Evolutionary conservation across 768 basidiomycete species (phyloP), one percentile per base, ranked within the genome.

Genomic region (Podaxis mareebaensis): DNA sequence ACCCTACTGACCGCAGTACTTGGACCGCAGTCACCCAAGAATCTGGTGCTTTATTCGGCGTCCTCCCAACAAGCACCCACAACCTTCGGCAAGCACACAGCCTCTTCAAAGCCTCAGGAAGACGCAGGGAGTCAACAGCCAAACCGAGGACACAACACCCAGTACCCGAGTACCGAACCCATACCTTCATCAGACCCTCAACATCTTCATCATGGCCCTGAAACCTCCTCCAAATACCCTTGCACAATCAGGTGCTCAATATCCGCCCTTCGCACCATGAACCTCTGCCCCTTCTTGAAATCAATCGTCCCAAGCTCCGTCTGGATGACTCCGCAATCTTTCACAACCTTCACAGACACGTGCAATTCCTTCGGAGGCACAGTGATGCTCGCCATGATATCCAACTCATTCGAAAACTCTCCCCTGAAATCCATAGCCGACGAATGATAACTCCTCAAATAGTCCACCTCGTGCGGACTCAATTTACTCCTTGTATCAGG

Each of bases 171-270:
- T 33, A 33, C 33, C 33, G 33, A 33, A 33, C 7, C 33, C 33
- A 33, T 15, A 15, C 40, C 40, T 42, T 15, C 40, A n/a, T n/a
- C 40, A 42, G 17, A n/a, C 40, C 40, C 22, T 49, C 48, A 1
- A 17, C 20, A 17, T 51, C 22, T 51, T 53, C n/a, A 3, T 49
- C 20, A 53, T 28, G 56, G 49, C 28, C 58, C 57, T 69, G 64
- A 89, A 64, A 96, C 88, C 70, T 96, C 88, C 78, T 98, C 93
- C 67, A 99, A 78, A 74, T 90, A 96, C 3, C 96, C 96, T 71
- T 95, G 92, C 1, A 96, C 88, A 68, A 99, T 93, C 68, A 99
- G 81, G 73, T 96, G 90, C 73, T 99, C 97, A 65, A 99, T 89
- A 72, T 96, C 94, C 6, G 91, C 85, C 67, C 93, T 79, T 40